These are phyloP conservation scores for Debaryomyces sp. DNA, from an alignment of 1,139 yeast genomes.

Conservation along the genomic window DNA sequence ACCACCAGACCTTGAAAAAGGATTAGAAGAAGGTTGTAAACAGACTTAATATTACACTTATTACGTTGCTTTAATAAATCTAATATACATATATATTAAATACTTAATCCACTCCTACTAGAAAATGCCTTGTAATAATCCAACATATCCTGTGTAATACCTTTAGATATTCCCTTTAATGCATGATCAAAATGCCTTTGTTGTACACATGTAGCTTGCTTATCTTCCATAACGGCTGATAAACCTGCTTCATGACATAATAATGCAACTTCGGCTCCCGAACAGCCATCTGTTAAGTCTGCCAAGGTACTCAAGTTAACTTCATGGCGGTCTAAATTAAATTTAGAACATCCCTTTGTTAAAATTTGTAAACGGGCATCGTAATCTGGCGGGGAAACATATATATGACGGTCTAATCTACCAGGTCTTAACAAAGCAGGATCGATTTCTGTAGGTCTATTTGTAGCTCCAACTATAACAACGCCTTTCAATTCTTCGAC, in stretches of 20 bases:
- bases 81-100: slow-evolving; percentile 16
- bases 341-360: slow-evolving; percentile 62
- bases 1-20: slow-evolving; percentile 53
- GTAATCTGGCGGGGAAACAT: slow-evolving; percentile 87
- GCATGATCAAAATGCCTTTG: slow-evolving; percentile 75
- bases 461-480: slow-evolving; percentile 92
- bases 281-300: slow-evolving; percentile 85
- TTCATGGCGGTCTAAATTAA: slow-evolving; percentile 47
- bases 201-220: slow-evolving; percentile 54
- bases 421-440: slow-evolving; percentile 94
- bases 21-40: slow-evolving; percentile 39
- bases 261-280: slow-evolving; percentile 94
- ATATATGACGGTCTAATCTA: slow-evolving; percentile 86
- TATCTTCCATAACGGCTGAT: slow-evolving; percentile 82
- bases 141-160: slow-evolving; percentile 84
- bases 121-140: slow-evolving; percentile 73
- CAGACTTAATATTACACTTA: slow-evolving; percentile 18
- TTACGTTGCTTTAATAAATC: neutral
- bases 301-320: slow-evolving; percentile 49
- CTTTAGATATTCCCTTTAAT: slow-evolving; percentile 63
- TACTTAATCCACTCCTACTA: slow-evolving; percentile 36
- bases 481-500: slow-evolving; percentile 93
- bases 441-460: slow-evolving; percentile 90
- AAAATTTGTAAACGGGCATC: slow-evolving; percentile 80
- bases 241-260: slow-evolving; percentile 95